phyloP scores from a whole-genome alignment of 352 stramenopile genomes.

The Phytophthora syringae region DNA sequence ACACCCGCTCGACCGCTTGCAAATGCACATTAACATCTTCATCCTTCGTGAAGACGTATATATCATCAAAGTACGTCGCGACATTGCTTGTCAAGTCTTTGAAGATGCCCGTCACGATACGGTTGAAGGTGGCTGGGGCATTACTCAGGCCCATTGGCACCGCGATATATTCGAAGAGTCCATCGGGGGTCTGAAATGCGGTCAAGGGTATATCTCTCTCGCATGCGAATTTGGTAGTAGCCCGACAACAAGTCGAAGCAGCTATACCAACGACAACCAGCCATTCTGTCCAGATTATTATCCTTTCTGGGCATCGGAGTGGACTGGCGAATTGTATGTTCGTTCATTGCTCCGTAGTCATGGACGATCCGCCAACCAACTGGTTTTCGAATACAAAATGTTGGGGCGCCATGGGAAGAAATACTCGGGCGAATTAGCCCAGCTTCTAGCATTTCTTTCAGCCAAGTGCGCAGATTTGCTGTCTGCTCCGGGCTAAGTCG shows the following conservation, averaged over 20 bases:
- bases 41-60: slow-evolving; percentile 5
- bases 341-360: slow-evolving; percentile 16
- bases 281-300: slow-evolving; percentile 10
- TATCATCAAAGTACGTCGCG: slow-evolving; percentile 9
- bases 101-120: slow-evolving; percentile 1
- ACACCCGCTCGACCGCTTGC: background rate
- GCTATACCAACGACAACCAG: slow-evolving; percentile 5
- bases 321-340: slow-evolving; percentile 5
- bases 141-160: slow-evolving; percentile 4
- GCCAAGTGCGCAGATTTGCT: background rate
- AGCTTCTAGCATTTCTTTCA: slow-evolving; percentile 4
- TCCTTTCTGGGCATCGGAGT: slow-evolving; percentile 15
- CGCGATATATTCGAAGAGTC: background rate
- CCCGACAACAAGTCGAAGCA: slow-evolving; percentile 16
- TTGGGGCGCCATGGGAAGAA: too few species aligned
- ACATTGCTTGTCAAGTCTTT: background rate
- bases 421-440: slow-evolving; percentile 10
- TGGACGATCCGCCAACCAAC: slow-evolving; percentile 7
- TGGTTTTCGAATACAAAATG: slow-evolving; percentile 13
- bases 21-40: background rate
- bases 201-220: background rate
- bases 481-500: too few species aligned
- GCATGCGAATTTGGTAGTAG: slow-evolving; percentile 9
- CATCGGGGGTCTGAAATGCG: slow-evolving; percentile 7
- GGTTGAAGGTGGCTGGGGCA: slow-evolving; percentile 2